Conservation (phyloP, 164 flowering plant genomes). For the Warburgia ugandensis region DNA sequence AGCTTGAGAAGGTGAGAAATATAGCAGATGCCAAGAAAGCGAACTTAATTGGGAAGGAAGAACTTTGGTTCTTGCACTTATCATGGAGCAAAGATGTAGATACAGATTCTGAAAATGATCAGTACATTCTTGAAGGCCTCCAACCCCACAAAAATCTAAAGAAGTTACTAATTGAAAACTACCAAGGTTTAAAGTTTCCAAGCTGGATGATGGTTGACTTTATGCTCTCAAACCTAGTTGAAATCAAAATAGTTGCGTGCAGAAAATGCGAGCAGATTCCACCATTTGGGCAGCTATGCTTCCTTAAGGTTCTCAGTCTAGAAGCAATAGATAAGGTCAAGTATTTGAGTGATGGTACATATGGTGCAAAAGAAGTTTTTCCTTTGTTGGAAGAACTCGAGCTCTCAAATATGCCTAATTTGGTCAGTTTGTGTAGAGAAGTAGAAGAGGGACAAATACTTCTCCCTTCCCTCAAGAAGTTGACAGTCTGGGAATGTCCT, state of each 20-base stretch:
- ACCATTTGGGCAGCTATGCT: slow-evolving; percentile 16
- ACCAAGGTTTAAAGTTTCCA: slow-evolving; percentile 4
- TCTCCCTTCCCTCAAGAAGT: too few relatives aligned
- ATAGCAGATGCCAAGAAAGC: slow-evolving; percentile 5
- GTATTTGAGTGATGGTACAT: slow-evolving; percentile 9
- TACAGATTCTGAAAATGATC: too few relatives aligned
- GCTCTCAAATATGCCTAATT: too few relatives aligned
- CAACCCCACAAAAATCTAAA: slow-evolving; percentile 11
- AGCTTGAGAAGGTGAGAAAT: slow-evolving; percentile 6
- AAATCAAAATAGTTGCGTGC: background rate
- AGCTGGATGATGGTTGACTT: slow-evolving; percentile 3
- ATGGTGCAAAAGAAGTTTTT: too few relatives aligned
- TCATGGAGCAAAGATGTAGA: background rate
- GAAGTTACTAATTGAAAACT: background rate
- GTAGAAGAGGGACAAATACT: too few relatives aligned
- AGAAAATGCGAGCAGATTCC: slow-evolving; percentile 5
- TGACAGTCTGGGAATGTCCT: too few relatives aligned
- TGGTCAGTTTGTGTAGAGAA: too few relatives aligned
- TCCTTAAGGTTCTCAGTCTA: slow-evolving; percentile 5
- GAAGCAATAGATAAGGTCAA: slow-evolving; percentile 4
- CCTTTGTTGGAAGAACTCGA: too few relatives aligned
- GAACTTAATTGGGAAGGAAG: background rate
- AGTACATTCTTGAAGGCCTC: slow-evolving; percentile 12
- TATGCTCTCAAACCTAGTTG: background rate
- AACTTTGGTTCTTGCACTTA: background rate